Percentiles rank a stretch among this genome's conserved stretches.
phyloP scores from a whole-genome alignment of 805 yeast species.

The Wickerhamiella alocasiicola region DNA sequence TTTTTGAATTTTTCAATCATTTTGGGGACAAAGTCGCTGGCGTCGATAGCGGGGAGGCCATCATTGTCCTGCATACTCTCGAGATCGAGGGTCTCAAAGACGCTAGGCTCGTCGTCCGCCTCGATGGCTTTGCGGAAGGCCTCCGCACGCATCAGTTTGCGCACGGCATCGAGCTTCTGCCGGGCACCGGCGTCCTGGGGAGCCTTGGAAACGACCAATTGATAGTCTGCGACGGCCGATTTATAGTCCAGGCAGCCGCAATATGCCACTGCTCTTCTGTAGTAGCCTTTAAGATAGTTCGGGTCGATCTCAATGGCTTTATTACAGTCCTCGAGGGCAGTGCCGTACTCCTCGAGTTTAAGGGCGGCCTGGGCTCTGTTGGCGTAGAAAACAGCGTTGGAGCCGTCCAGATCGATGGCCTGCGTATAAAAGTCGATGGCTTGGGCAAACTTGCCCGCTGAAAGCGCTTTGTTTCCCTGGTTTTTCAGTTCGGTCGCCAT shows the following conservation, averaged over 20 bases:
- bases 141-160: conserved; percentile 50
- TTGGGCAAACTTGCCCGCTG: conserved; percentile 43
- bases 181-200: conserved; percentile 63
- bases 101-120: conserved; percentile 45
- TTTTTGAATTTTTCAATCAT: conserved; percentile 61
- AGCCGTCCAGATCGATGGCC: conserved; percentile 53
- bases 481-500: conserved; percentile 32
- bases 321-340: conserved; percentile 69
- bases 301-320: conserved; percentile 57
- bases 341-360: conserved; percentile 75
- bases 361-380: conserved; percentile 85
- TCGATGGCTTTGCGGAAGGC: conserved; percentile 84
- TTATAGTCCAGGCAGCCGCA: conserved; percentile 65
- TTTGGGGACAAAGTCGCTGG: conserved; percentile 44
- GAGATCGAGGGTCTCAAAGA: conserved; percentile 32
- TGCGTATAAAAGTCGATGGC: conserved; percentile 58
- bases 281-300: conserved; percentile 63
- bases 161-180: conserved; percentile 49
- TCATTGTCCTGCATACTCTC: conserved; percentile 35
- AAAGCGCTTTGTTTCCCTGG: conserved; percentile 56
- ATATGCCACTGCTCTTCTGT: conserved; percentile 73
- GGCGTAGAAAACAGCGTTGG: conserved; percentile 58
- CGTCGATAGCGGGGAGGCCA: conserved; percentile 37
- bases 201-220: conserved; percentile 42
- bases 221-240: conserved; percentile 60